phyloP scores from a whole-genome alignment of 495 filamentous ascomycete genomes.

The Penicillium tannophilum region DNA sequence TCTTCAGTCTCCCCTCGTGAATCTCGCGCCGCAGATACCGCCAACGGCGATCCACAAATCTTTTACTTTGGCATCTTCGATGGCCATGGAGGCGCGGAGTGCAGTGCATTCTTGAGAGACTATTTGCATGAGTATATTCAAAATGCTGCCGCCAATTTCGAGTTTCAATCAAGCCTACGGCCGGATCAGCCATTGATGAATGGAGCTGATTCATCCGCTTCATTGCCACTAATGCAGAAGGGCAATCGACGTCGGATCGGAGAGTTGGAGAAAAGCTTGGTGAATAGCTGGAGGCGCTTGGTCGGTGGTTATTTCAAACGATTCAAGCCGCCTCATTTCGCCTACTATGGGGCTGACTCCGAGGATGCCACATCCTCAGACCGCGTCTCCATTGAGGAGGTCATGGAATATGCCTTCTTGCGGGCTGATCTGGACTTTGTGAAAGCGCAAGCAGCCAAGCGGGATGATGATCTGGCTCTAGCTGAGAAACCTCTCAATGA shows the following conservation, averaged over 20 bases:
- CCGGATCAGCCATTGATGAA: slow-evolving; percentile 17
- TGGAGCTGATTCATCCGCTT: slow-evolving; percentile 13
- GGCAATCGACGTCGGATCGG: slow-evolving; percentile 38
- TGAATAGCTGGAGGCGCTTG: slow-evolving; percentile 76
- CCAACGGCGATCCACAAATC: slow-evolving; percentile 86
- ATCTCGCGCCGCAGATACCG: slow-evolving; percentile 63
- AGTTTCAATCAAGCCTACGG: slow-evolving; percentile 67
- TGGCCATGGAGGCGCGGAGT: slow-evolving; percentile 90
- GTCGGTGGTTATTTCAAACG: slow-evolving; percentile 93
- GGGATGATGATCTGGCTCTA: slow-evolving; percentile 65
- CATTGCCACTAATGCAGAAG: slow-evolving; percentile 43
- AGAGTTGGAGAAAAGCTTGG: slow-evolving; percentile 65
- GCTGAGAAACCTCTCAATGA: slow-evolving; percentile 77
- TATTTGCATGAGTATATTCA: slow-evolving; percentile 88
- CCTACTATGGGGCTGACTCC: slow-evolving; percentile 32
- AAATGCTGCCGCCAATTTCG: slow-evolving; percentile 70
- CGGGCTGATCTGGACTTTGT: slow-evolving; percentile 92
- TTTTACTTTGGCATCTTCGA: slow-evolving; percentile 98
- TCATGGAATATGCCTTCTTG: slow-evolving; percentile 86
- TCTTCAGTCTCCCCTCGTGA: slow-evolving; percentile 34
- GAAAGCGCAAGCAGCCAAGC: slow-evolving; percentile 75
- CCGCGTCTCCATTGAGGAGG: slow-evolving; percentile 49
- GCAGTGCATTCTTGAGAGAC: slow-evolving; percentile 82
- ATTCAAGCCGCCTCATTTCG: slow-evolving; percentile 74
- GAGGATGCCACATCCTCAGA: slow-evolving; percentile 11